Percentiles rank a stretch among this genome's conserved stretches.
Conservation (phyloP, 169 alveolate species). For the Plasmodium gaboni region DNA sequence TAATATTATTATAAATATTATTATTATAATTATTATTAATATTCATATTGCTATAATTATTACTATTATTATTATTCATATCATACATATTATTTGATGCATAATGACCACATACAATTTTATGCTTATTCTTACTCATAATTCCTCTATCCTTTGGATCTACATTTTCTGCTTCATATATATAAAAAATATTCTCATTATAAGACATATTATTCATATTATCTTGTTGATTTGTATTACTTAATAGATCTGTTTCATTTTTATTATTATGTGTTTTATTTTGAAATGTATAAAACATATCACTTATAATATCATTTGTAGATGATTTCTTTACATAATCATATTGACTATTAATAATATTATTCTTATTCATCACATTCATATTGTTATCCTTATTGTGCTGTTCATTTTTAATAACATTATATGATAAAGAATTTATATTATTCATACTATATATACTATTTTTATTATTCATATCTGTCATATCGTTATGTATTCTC, state of each 20-base stretch:
- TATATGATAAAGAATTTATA: no score
- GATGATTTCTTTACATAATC: conserved; percentile 9
- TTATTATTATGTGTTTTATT: conserved; percentile 4
- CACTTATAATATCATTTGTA: conserved; percentile 24
- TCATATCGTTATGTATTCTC: conserved; percentile 36
- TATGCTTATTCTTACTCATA: conserved; percentile 77
- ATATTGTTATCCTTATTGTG: not conserved
- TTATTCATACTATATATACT: no score
- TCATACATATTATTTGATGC: conserved; percentile 56
- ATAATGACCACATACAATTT: conserved; percentile 66
- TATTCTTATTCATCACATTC: not conserved
- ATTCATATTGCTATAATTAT: no score
- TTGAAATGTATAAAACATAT: conserved; percentile 4
- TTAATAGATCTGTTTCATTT: not conserved
- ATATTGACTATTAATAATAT: not conserved
- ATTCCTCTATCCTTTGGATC: conserved; percentile 78
- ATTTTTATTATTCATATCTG: not conserved
- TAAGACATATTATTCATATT: not conserved
- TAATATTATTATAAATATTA: not conserved
- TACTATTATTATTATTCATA: not conserved
- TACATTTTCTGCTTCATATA: conserved; percentile 70
- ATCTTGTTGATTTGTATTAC: not conserved
- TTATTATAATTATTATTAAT: no score
- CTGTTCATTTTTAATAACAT: no score
- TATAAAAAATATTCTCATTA: conserved; percentile 36